Conservation (phyloP, 441 rosid species). For the Populus trichocarpa region DNA sequence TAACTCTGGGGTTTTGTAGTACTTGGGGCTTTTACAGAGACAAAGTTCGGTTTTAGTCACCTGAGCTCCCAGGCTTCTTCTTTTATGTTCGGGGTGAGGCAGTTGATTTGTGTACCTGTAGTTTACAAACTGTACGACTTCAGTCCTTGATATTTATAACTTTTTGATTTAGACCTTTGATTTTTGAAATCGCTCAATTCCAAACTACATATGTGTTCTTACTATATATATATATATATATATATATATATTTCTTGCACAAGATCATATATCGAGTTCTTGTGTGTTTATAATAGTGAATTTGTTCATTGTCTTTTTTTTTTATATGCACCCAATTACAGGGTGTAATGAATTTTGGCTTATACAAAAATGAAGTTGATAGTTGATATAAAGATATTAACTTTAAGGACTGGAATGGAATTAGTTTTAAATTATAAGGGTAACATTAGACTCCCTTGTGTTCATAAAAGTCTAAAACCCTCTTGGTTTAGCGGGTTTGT, state of each 20-base stretch:
- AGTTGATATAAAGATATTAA: neutral
- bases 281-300: neutral
- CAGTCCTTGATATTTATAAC: neutral
- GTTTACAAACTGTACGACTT: neutral
- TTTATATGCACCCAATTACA: too few relatives aligned
- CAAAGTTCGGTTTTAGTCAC: neutral
- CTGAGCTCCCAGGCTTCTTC: too few relatives aligned
- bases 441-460: too few relatives aligned
- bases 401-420: neutral
- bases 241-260: too few relatives aligned
- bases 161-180: neutral
- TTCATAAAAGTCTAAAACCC: too few relatives aligned
- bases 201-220: too few relatives aligned
- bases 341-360: neutral
- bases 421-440: too few relatives aligned
- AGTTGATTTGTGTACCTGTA: neutral
- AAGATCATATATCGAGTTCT: too few relatives aligned
- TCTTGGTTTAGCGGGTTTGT: too few relatives aligned
- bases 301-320: neutral
- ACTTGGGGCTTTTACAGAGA: neutral
- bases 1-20: neutral
- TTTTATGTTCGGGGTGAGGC: neutral
- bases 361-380: too few relatives aligned
- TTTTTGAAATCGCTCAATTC: neutral
- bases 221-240: too few relatives aligned